Evolutionary conservation across 2,329 filamentous ascomycete genomes (phyloP), one percentile per base, ranked within the genome.

Genomic region (Tricladium varicosporioides): DNA sequence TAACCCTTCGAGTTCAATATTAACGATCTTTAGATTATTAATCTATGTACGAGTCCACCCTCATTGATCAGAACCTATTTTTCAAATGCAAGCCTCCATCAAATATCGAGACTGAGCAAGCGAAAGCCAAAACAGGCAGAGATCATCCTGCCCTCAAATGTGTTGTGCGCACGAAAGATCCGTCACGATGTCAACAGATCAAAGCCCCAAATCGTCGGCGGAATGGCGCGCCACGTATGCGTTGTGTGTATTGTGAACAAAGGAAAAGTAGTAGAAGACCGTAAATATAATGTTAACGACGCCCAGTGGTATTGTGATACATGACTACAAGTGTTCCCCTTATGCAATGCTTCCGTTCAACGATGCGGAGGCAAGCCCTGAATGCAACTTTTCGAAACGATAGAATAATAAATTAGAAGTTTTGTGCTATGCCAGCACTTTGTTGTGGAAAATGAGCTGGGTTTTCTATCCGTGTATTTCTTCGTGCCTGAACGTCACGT

Each of bases 391-490:
- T 63, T 61, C 13, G 27, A 50, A 47, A 55, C 43, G 42, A 55
- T 27, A 7, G 22, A 42, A 60, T 50, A 42, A 49, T 36, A 31
- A 51, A 57, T 65, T 83, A 97, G 69, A 99, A 99, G 74, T 99
- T 99, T 75, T 97, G 94, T 32, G 94, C 90, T 68, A 99, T 97
- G 58, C 94, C 94, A 42, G 91, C 91, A 67, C 90, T 96, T 77
- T 96, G 92, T 70, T 95, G 91, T 10, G 93, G 92, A 68, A 90
- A 95, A 61, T 94, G 89, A 46, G 89, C 84, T 2, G 91, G 88
- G 71, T 88, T 96, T 76, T 97, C 92, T 69, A 99, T 97, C 60
- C 92, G 85, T 11, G 94, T 97, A 76, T 97, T 97, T 63, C 94
- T 85, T 65, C 94, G 81, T 27, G 94, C 94, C 62, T 89, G 88